Base-by-base conservation (phyloP, 1,139 yeast genomes). In the Diutina rugosa region DNA sequence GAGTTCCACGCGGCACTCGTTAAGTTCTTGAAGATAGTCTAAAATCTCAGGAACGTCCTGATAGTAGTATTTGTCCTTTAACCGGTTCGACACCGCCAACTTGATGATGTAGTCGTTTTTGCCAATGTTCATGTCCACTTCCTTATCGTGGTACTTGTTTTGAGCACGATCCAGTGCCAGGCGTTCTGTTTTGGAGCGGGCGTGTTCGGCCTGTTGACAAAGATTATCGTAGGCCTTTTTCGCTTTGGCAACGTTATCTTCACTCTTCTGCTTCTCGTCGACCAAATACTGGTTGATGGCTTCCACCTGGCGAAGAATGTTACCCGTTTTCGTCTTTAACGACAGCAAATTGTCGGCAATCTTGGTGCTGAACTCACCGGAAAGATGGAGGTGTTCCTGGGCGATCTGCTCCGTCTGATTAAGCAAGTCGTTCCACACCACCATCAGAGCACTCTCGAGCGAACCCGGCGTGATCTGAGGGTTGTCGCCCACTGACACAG, bases 391-490 rank as follows among this genome's bases (percentile, higher is more conserved):
- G 63, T 82, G 84, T 64, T 89, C 96, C 56, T 78, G 81, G 35
- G 96, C 87, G 54, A 89, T 80, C 35, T 79, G 75, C 67, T 91
- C 97, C 0, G 97, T 89, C 66, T 90, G 95, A 6, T 89, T 80
- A 59, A 93, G 76, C 14, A 93, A 81, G 62, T 90, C 96, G 55
- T 84, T 88, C 99, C 99, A 93, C 4, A 96, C 82, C n/a, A 90
- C 96, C 61, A 91, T 72, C n/a, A 90, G 79, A 0, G 97, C 97
- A 61, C 89, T 81, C 66, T 95, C 99, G 56, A 93, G 73, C 0
- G 97, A 90, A 0, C 99, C 99, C 0, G 99, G 98, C 0, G 99
- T 93, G 57, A 89, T 80, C 54, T 84, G 81, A 0, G 99, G 99
- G 32, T 81, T 80, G 61, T 90, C 96, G 32, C 99, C 99, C 7